phyloP scores from a whole-genome alignment of 1,284 basidiomycete species.

The Pascua sp. region DNA sequence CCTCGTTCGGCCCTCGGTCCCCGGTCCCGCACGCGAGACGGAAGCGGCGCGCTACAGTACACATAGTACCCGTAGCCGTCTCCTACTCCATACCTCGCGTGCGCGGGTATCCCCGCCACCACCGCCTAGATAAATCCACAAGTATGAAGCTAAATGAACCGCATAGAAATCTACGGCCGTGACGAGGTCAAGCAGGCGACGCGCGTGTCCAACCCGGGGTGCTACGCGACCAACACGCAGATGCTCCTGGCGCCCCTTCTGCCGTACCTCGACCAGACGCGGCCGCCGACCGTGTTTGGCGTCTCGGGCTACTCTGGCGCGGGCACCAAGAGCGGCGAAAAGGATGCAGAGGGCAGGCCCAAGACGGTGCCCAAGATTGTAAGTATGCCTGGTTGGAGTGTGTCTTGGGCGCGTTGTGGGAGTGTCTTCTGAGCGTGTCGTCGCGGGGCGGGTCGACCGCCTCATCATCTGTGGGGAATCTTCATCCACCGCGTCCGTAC shows the following conservation, averaged over 20 bases:
- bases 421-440: no score
- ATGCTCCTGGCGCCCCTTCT: conserved; percentile 86
- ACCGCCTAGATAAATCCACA: conserved; percentile 11
- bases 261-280: conserved; percentile 61
- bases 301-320: conserved; percentile 93
- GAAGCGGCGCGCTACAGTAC: no score
- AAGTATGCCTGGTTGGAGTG: no score
- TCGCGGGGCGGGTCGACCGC: no score
- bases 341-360: conserved; percentile 64
- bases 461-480: no score
- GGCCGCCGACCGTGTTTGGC: conserved; percentile 85
- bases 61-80: background rate
- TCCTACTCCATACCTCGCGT: background rate
- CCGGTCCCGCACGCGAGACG: no score
- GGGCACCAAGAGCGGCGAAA: conserved; percentile 70
- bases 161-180: conserved; percentile 82
- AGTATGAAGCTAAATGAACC: conserved; percentile 28
- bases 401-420: no score
- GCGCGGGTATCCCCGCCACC: background rate
- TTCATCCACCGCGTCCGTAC: no score
- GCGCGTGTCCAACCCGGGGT: conserved; percentile 94
- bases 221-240: conserved; percentile 92
- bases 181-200: conserved; percentile 64
- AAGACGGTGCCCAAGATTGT: conserved; percentile 77
- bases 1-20: no score